A percentile compares a stretch with the other conserved stretches of the same genome.
Conservation (phyloP, 345 rosid species). For the sweet orange (Citrus sinensis) region DNA sequence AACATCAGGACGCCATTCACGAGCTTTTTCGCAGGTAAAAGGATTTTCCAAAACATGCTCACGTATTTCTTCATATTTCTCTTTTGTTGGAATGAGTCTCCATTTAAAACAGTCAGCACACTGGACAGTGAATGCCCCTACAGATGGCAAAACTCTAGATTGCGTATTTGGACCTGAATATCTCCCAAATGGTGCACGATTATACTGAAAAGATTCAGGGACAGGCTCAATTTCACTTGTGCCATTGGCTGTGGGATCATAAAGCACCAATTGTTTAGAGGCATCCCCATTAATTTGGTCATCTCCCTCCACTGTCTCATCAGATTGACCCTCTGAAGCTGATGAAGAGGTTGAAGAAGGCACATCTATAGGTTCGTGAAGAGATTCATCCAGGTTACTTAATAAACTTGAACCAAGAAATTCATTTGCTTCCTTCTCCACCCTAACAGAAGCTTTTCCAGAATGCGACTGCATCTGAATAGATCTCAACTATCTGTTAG, state of each 20-base stretch:
- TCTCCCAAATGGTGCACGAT: constrained; percentile 19
- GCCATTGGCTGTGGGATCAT: constrained; percentile 44
- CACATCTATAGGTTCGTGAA: constrained; percentile 23
- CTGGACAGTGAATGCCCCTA: constrained; percentile 90
- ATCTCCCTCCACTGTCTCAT: constrained; percentile 24
- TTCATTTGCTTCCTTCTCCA: constrained; percentile 41
- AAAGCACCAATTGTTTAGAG: constrained; percentile 62
- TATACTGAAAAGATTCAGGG: constrained; percentile 26
- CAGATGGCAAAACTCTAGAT: constrained; percentile 52
- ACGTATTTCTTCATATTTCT: constrained; percentile 90
- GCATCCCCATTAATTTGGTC: constrained; percentile 27
- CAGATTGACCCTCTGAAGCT: constrained; percentile 28
- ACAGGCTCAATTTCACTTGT: constrained; percentile 26
- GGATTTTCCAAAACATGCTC: constrained; percentile 74
- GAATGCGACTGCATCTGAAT: constrained; percentile 44
- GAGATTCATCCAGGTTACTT: constrained; percentile 16
- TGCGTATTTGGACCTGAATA: constrained; percentile 21
- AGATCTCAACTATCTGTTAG: constrained; percentile 16
- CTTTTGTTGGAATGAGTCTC: constrained; percentile 86
- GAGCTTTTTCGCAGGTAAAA: constrained; percentile 61
- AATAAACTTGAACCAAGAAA: constrained; percentile 22
- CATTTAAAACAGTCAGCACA: constrained; percentile 88
- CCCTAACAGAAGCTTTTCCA: constrained; percentile 25
- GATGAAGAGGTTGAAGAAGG: constrained; percentile 41
- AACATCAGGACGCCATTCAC: constrained; percentile 73